phyloP scores from a whole-genome alignment of 306 rosid genomes.

The Trichosanthes truncata region DNA sequence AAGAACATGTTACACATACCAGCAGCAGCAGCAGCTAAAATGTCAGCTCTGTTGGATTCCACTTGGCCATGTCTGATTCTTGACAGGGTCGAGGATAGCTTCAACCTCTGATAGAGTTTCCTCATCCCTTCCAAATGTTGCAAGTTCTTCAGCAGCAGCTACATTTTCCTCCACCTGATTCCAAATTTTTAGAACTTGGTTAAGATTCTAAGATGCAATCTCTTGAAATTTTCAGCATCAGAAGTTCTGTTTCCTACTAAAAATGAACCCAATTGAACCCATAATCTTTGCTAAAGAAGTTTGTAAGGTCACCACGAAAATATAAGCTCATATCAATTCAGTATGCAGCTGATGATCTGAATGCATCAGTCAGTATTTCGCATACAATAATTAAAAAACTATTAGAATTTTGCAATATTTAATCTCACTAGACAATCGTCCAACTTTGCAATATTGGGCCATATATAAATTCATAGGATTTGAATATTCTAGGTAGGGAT shows the following conservation, averaged over 20 bases:
- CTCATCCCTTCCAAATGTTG: constrained; percentile 49
- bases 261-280: neutral
- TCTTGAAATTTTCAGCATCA: neutral
- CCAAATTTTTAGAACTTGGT: constrained; percentile 4
- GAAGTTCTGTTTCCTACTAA: neutral
- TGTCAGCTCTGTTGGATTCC: constrained; percentile 65
- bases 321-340: neutral
- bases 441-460: neutral
- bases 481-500: neutral
- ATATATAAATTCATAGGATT: neutral
- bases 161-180: constrained; percentile 78
- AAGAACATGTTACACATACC: constrained; percentile 1
- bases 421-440: neutral
- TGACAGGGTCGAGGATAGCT: constrained; percentile 63
- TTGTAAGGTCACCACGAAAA: neutral
- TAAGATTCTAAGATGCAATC: neutral
- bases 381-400: neutral
- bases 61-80: constrained; percentile 88
- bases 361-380: neutral
- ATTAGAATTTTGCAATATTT: too few relatives aligned
- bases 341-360: neutral
- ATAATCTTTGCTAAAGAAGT: neutral
- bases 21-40: constrained; percentile 2
- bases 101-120: constrained; percentile 55
- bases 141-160: constrained; percentile 71